Percentiles rank a stretch among this genome's conserved stretches.
phyloP scores from a whole-genome alignment of 441 rosid genomes.

The Arabidopsis lyrata region DNA sequence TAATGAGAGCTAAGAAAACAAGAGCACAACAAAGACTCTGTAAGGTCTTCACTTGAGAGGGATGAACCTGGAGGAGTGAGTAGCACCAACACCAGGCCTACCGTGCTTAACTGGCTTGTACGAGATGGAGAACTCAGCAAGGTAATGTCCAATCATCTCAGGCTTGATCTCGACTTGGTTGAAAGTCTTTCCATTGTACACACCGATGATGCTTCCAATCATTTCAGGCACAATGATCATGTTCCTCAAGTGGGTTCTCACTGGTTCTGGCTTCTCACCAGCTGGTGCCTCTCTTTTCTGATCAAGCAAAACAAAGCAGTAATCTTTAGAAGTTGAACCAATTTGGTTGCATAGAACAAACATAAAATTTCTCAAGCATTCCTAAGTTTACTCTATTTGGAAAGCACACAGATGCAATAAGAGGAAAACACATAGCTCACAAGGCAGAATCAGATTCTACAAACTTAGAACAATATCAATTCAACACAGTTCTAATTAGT shows the following conservation, averaged over 20 bases:
- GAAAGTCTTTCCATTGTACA: conserved; percentile 64
- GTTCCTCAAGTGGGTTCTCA: conserved; percentile 57
- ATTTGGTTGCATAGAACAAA: not conserved
- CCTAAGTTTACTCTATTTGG: not conserved
- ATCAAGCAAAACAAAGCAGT: not conserved
- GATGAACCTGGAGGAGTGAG: conserved; percentile 67
- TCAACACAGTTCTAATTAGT: not conserved
- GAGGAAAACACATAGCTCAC: conserved; percentile 2
- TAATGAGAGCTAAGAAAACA: not conserved
- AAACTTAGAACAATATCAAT: not conserved
- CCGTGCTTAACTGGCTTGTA: conserved; percentile 69
- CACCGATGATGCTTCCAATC: conserved; percentile 62
- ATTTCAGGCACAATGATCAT: conserved; percentile 66
- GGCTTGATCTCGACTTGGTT: conserved; percentile 67
- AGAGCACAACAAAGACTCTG: conserved; percentile 7
- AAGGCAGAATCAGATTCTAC: not conserved
- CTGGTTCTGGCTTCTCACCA: conserved; percentile 63
- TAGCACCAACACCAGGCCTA: conserved; percentile 66
- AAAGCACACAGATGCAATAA: not conserved
- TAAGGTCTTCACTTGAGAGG: conserved; percentile 57
- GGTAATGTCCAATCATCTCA: conserved; percentile 62
- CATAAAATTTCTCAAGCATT: not conserved
- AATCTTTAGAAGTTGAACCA: not conserved
- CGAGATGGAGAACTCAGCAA: conserved; percentile 61
- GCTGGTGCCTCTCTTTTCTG: conserved; percentile 61